Evolutionary conservation across 2,329 filamentous ascomycete species (phyloP).

Genomic region (Cladosporium sp.): DNA sequence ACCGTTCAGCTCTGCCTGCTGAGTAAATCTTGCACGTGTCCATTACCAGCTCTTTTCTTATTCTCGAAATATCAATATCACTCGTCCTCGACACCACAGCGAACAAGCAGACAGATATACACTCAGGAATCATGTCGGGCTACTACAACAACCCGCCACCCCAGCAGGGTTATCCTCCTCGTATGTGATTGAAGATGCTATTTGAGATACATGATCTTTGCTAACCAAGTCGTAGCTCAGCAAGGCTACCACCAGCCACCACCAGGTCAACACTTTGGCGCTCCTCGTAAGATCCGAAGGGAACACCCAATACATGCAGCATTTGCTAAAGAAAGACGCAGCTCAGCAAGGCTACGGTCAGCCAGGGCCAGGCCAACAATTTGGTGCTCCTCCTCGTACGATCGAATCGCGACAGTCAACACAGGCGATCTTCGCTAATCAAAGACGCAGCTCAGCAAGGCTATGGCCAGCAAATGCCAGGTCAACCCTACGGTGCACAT

Average conservation of each 20-base stretch:
- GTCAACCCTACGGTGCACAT: not conserved
- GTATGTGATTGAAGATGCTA: too few species aligned
- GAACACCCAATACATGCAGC: too few species aligned
- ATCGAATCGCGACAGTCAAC: not conserved
- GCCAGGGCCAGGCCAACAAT: too few species aligned
- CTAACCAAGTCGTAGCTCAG: too few species aligned
- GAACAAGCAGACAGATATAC: not conserved
- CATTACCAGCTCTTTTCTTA: not conserved
- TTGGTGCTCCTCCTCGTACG: slow-evolving; percentile 17
- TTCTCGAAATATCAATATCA: not conserved
- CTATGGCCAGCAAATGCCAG: slow-evolving; percentile 6
- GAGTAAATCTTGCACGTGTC: not conserved
- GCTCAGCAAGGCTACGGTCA: too few species aligned
- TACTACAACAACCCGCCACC: slow-evolving; percentile 16
- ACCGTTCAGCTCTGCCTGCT: not conserved
- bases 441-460: slow-evolving; percentile 14
- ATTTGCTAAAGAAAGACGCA: too few species aligned
- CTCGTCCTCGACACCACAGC: not conserved
- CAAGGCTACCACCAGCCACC: slow-evolving; percentile 6
- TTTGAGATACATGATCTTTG: too few species aligned
- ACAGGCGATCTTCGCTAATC: not conserved
- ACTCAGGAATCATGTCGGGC: slow-evolving; percentile 12
- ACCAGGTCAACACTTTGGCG: not conserved
- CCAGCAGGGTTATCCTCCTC: not conserved
- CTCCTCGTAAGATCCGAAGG: not conserved